A percentile compares a stretch with the other conserved stretches of the same genome.
These are phyloP conservation scores for Fraxinus excelsior DNA, from an alignment of 257 asterid genomes.

Conservation along the genomic window DNA sequence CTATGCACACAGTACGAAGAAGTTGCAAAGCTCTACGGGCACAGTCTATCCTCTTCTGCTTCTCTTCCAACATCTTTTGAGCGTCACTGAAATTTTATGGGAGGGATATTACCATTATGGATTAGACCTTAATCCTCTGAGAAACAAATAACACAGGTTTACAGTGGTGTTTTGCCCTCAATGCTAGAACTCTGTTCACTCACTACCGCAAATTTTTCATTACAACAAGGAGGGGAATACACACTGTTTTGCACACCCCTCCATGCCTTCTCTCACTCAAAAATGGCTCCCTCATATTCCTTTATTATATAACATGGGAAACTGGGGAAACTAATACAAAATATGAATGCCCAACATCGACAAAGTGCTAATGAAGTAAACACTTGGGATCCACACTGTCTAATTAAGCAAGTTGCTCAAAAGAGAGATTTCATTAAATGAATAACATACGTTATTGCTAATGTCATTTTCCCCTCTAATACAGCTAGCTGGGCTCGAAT, in stretches of 20 bases:
- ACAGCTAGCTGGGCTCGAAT: constrained; percentile 74
- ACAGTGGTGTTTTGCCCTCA: not conserved
- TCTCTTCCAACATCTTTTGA: constrained; percentile 51
- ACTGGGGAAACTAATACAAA: not conserved
- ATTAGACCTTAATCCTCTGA: not conserved
- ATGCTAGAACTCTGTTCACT: not conserved
- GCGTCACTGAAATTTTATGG: constrained; percentile 55
- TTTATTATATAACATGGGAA: not conserved
- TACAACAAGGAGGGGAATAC: not conserved
- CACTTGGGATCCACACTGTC: not conserved
- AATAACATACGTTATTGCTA: constrained; percentile 55
- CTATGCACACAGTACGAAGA: constrained; percentile 60
- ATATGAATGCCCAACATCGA: not conserved
- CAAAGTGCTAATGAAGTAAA: not conserved
- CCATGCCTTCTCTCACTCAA: not conserved
- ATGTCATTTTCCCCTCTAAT: constrained; percentile 77
- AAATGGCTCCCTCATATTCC: not conserved
- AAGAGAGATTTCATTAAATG: constrained; percentile 16
- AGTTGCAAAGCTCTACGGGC: constrained; percentile 63
- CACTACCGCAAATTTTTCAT: not conserved
- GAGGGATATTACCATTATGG: not conserved
- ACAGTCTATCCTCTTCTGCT: constrained; percentile 58
- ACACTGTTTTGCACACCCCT: not conserved
- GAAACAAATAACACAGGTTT: constrained; percentile 3
- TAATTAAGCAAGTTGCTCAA: constrained; percentile 1